A percentile compares a stretch with the other conserved stretches of the same genome.
These are phyloP conservation scores for Corynespora cassiicola DNA, from an alignment of 2,329 filamentous ascomycete species.

Conservation along the genomic window DNA sequence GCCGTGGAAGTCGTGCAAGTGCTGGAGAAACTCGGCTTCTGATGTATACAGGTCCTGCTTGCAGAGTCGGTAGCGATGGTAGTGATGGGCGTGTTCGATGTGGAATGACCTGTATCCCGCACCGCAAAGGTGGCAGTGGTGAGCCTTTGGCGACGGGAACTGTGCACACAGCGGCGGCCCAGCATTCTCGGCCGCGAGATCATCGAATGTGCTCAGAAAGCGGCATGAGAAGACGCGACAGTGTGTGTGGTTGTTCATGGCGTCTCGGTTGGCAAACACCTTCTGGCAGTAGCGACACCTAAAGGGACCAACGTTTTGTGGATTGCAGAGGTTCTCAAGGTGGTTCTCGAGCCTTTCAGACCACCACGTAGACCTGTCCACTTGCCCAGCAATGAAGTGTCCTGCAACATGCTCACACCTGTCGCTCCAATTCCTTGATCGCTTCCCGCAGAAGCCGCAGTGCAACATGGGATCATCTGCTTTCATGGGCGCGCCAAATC, in stretches of 20 bases:
- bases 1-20: constrained; percentile 40
- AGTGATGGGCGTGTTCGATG: constrained; percentile 40
- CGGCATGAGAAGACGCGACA: constrained; percentile 45
- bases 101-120: constrained; percentile 39
- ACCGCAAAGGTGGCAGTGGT: constrained; percentile 44
- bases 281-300: constrained; percentile 43
- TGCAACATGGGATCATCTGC: constrained; percentile 43
- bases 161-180: constrained; percentile 39
- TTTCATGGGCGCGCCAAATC: constrained; percentile 42
- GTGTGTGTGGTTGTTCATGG: constrained; percentile 40
- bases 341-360: constrained; percentile 38
- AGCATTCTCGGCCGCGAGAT: constrained; percentile 39
- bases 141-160: constrained; percentile 41
- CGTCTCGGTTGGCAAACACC: constrained; percentile 35
- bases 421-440: constrained; percentile 37
- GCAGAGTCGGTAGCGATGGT: constrained; percentile 40
- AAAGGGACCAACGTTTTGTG: constrained; percentile 36
- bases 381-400: constrained; percentile 36
- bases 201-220: constrained; percentile 40
- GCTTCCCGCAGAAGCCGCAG: constrained; percentile 43
- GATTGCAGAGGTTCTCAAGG: constrained; percentile 37
- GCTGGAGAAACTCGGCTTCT: constrained; percentile 40
- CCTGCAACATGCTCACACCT: constrained; percentile 41
- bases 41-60: constrained; percentile 42
- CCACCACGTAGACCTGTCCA: constrained; percentile 41